Evolutionary conservation across 768 basidiomycete species (phyloP), one percentile per base, ranked within the genome.

Genomic region (Phlebiopsis flavidoalba): DNA sequence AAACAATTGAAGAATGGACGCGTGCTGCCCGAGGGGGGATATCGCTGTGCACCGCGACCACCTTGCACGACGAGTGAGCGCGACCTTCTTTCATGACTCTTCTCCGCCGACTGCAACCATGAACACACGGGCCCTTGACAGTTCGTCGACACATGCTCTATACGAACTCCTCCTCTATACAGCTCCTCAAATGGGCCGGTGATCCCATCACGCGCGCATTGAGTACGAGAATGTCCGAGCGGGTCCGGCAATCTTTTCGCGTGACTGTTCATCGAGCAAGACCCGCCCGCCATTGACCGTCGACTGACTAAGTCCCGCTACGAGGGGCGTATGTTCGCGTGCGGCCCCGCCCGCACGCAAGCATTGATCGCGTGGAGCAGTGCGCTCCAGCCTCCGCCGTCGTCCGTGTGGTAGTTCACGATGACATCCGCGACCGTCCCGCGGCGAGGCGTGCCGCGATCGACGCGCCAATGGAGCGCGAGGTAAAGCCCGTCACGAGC

Each of bases 91-190:
- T 74, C 54, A 85, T 67, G 46, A 77, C n/a, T 66, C 19, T 75
- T 67, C 4, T 76, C 77, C 1, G 77, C 83, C 6, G 74, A 73
- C 64, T 86, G 78, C 2, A n/a, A 76, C 76, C 52, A 83, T 70
- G 72, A 85, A 86, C 15, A 87, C n/a, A 62, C 1, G 84, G 83
- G 0, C 79, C 83, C 66, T 85, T 84, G 57, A 86, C 83, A n/a
- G 61, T 86, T 86, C 49, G 76, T 76, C 57, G 80, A 71, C 62
- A 84, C 77, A 63, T 83, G 80, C 19, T 67, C 66, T n/a, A 56
- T 85, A n/a, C 81, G 65, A 76, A 85, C 62, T 76, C 77, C n/a
- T 70, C 72, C 66, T 85, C 83, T n/a, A 53, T 82, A 81, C 19
- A 82, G 68, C 22, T 83, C 80, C 14, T 72, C 74, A n/a, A 86